A percentile compares a stretch with the other conserved stretches of the same genome.
Evolutionary conservation across 2,329 filamentous ascomycete genomes (phyloP).

Genomic region (Aspergillus quadrilineatus): DNA sequence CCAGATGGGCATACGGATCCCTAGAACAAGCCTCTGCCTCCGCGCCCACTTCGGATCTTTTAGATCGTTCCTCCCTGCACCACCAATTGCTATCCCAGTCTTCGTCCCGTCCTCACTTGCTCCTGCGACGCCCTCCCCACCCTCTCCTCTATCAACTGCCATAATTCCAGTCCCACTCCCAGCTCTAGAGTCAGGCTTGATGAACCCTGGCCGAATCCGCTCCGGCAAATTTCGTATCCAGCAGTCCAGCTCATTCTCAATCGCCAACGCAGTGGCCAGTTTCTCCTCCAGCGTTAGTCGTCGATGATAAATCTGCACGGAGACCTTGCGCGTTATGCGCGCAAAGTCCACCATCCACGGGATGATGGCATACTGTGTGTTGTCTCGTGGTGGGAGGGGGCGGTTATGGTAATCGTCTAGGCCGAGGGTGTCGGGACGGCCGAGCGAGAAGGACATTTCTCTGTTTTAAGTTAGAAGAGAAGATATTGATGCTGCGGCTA

Average conservation of each 20-base stretch:
- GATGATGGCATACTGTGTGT: constrained; percentile 41
- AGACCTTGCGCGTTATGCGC: constrained; percentile 41
- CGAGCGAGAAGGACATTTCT: constrained; percentile 51
- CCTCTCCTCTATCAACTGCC: neutral
- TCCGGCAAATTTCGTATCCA: constrained; percentile 38
- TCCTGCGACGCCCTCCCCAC: neutral
- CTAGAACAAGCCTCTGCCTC: constrained; percentile 40
- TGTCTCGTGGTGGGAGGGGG: constrained; percentile 35
- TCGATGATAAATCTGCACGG: constrained; percentile 42
- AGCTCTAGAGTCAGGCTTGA: neutral
- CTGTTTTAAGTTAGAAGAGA: constrained; percentile 21
- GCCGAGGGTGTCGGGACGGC: constrained; percentile 50
- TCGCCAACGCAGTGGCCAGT: constrained; percentile 34
- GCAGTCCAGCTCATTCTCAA: constrained; percentile 37
- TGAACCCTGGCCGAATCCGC: constrained; percentile 32
- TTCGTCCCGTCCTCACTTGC: neutral
- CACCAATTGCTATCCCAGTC: neutral
- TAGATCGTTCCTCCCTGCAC: constrained; percentile 23
- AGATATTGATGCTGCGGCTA: no score
- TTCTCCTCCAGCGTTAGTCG: constrained; percentile 37
- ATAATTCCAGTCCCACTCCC: neutral
- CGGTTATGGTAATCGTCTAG: constrained; percentile 52
- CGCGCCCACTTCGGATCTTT: constrained; percentile 40
- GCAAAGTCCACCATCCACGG: constrained; percentile 43
- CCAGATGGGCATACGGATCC: constrained; percentile 34